A percentile compares a stretch with the other conserved stretches of the same genome.
Evolutionary conservation across 371 early-diverging fungal species (phyloP).

Genomic region (Saksenaea vasiformis): DNA sequence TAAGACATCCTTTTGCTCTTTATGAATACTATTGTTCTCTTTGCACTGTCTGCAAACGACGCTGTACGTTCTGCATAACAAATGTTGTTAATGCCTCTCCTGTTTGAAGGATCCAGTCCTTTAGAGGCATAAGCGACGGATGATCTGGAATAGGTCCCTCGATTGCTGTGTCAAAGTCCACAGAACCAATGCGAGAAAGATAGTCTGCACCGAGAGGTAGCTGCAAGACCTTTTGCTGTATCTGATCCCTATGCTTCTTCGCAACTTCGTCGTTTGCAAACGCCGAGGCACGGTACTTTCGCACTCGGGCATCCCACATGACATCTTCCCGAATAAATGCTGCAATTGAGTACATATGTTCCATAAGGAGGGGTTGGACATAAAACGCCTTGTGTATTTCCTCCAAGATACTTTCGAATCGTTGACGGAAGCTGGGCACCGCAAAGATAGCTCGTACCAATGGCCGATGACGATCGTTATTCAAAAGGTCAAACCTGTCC

Average conservation of each 20-base stretch:
- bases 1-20: neutral
- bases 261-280: constrained; percentile 7
- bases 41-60: neutral
- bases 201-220: constrained; percentile 35
- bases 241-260: constrained; percentile 10
- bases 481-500: constrained; percentile 25
- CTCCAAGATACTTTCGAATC: constrained; percentile 17
- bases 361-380: neutral
- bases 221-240: constrained; percentile 29
- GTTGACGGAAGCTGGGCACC: constrained; percentile 13
- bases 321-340: constrained; percentile 27
- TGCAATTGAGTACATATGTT: constrained; percentile 13
- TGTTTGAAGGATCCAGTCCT: constrained; percentile 24
- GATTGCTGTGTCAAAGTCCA: constrained; percentile 29
- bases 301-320: constrained; percentile 21
- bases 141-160: constrained; percentile 22
- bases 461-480: constrained; percentile 16
- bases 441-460: constrained; percentile 21
- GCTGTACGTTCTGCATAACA: neutral
- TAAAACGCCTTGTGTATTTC: constrained; percentile 16
- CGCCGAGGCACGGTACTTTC: neutral
- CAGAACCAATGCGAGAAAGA: constrained; percentile 20
- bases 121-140: constrained; percentile 28
- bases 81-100: neutral
- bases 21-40: neutral